phyloP scores from a whole-genome alignment of 2,329 filamentous ascomycete species.

The Beauveria medogensis region DNA sequence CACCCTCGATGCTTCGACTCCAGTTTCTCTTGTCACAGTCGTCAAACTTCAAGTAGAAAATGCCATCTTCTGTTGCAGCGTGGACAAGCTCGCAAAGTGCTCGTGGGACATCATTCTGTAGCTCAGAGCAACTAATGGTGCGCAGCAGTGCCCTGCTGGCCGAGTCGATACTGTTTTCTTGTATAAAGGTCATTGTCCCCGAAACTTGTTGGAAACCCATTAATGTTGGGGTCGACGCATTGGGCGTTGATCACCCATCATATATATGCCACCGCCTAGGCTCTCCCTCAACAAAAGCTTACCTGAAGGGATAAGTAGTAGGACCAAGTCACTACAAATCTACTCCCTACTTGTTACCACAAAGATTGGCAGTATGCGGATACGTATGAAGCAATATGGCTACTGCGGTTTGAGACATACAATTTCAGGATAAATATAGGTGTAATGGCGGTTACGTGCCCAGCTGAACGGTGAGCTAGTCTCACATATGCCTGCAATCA shows the following conservation, averaged over 20 bases:
- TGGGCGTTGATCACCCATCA: neutral
- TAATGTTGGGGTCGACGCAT: neutral
- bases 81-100: neutral
- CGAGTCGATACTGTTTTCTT: neutral
- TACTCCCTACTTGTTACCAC: neutral
- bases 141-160: neutral
- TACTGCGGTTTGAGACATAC: too few species aligned
- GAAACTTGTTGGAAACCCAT: too few species aligned
- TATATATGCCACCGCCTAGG: neutral
- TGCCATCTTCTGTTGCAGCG: neutral
- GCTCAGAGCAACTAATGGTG: neutral
- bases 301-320: neutral
- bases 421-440: too few species aligned
- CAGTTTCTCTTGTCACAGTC: neutral
- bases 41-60: neutral
- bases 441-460: neutral
- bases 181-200: neutral
- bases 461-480: neutral
- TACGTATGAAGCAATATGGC: too few species aligned
- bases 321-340: neutral
- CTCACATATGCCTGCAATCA: neutral
- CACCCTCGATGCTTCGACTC: neutral
- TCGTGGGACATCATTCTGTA: neutral
- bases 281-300: neutral
- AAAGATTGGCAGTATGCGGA: too few species aligned